Conservation (phyloP, 2,329 filamentous ascomycete species). For the Clarireedia homoeocarpa region DNA sequence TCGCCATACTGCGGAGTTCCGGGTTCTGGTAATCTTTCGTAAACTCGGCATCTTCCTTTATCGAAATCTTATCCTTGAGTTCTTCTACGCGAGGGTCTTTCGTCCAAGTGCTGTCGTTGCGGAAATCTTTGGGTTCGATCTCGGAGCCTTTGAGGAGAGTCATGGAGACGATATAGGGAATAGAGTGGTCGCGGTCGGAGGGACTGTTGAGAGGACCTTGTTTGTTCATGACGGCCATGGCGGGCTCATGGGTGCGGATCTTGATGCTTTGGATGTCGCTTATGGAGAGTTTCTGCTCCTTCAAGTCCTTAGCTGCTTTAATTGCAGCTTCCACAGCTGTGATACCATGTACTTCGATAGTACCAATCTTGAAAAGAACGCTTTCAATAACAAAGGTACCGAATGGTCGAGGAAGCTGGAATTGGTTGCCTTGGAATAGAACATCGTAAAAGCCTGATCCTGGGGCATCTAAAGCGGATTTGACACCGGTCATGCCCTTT, state of each 20-base stretch:
- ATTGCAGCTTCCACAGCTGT: constrained; percentile 30
- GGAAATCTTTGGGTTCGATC: constrained; percentile 6
- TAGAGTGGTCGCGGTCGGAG: constrained; percentile 32
- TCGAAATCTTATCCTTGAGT: constrained; percentile 23
- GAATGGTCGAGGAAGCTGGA: constrained; percentile 19
- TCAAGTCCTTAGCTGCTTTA: constrained; percentile 12
- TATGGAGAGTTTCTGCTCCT: constrained; percentile 10
- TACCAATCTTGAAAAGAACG: constrained; percentile 21
- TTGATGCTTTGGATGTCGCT: constrained; percentile 23
- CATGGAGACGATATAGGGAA: constrained; percentile 31
- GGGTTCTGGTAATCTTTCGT: constrained; percentile 28
- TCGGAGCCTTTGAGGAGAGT: constrained; percentile 27
- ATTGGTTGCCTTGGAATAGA: constrained; percentile 12
- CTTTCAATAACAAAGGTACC: constrained; percentile 25
- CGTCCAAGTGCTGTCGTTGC: constrained; percentile 3
- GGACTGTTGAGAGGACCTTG: constrained; percentile 22
- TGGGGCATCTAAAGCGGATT: constrained; percentile 26
- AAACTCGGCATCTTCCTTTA: constrained; percentile 25
- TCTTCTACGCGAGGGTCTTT: not conserved
- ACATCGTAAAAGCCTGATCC: constrained; percentile 33
- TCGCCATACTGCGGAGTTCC: constrained; percentile 24
- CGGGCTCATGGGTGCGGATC: constrained; percentile 27
- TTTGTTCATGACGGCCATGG: constrained; percentile 30
- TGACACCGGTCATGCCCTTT: constrained; percentile 26
- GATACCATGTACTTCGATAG: constrained; percentile 30